These are phyloP conservation scores for Agrocybe chaxingu DNA, from an alignment of 768 basidiomycete species.

Conservation along the genomic window DNA sequence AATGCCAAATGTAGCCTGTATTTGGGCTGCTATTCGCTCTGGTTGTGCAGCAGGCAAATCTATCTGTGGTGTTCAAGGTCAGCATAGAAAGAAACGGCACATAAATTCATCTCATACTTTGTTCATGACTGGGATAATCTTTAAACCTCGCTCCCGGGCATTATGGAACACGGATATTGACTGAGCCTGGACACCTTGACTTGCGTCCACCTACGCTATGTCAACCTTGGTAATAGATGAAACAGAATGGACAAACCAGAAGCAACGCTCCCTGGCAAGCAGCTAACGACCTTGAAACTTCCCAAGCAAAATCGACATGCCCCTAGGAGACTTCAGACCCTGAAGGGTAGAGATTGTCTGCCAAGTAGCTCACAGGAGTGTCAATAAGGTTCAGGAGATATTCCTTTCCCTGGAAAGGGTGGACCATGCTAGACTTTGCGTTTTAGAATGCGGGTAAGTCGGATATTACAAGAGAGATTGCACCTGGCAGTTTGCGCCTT, in stretches of 20 bases:
- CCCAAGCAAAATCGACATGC: slow-evolving; percentile 98
- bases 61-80: slow-evolving; percentile 48
- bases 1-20: slow-evolving; percentile 80
- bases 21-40: slow-evolving; percentile 74
- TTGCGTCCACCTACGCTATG: slow-evolving; percentile 77
- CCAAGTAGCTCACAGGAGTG: slow-evolving; percentile 64
- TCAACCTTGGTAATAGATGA: slow-evolving; percentile 3
- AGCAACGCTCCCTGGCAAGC: slow-evolving; percentile 89
- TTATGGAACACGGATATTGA: slow-evolving; percentile 93
- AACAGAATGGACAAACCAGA: slow-evolving; percentile 31
- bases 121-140: slow-evolving; percentile 88
- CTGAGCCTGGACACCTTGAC: slow-evolving; percentile 97
- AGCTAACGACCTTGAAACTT: slow-evolving; percentile 88
- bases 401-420: slow-evolving; percentile 46
- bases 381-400: slow-evolving; percentile 94
- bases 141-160: slow-evolving; percentile 76
- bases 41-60: slow-evolving; percentile 90
- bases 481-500: slow-evolving; percentile 95
- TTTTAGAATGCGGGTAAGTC: slow-evolving; percentile 1
- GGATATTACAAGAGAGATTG: slow-evolving; percentile 2
- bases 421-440: slow-evolving; percentile 65
- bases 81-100: slow-evolving; percentile 3
- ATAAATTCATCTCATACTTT: slow-evolving; percentile 49
- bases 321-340: slow-evolving; percentile 43
- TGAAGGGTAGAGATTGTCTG: background rate